These are phyloP conservation scores for Vanrija humicola DNA, from an alignment of 1,284 basidiomycete genomes.

Conservation along the genomic window DNA sequence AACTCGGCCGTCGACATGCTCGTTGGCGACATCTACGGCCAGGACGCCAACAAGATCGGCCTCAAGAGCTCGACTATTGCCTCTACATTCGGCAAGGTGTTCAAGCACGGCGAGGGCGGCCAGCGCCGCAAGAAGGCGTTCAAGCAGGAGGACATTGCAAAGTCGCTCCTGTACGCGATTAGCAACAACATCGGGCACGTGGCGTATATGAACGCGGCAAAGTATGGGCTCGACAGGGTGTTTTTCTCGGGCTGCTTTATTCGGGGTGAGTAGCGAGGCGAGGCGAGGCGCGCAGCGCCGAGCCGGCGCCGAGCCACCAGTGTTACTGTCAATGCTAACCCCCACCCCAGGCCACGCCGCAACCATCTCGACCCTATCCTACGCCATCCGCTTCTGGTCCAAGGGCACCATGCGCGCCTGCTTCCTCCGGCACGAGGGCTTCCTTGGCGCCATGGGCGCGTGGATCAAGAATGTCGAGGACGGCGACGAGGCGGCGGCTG, in stretches of 20 bases:
- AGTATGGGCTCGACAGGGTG: constrained; percentile 93
- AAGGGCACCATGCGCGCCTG: constrained; percentile 95
- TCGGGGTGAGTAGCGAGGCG: constrained; percentile 61
- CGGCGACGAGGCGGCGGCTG: not conserved
- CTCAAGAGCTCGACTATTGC: constrained; percentile 97
- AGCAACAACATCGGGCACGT: constrained; percentile 99
- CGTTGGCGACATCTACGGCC: constrained; percentile 97
- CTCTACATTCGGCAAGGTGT: constrained; percentile 97
- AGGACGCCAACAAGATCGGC: constrained; percentile 87
- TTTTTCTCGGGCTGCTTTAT: constrained; percentile 99
- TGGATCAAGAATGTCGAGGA: constrained; percentile 87
- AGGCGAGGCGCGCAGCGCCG: not conserved
- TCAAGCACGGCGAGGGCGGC: constrained; percentile 62
- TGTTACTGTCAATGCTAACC: constrained; percentile 2
- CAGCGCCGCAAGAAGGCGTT: constrained; percentile 66
- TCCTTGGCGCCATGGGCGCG: constrained; percentile 88
- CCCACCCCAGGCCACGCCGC: constrained; percentile 79
- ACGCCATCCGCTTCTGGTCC: constrained; percentile 99
- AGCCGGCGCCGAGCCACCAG: not conserved
- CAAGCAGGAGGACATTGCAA: constrained; percentile 89
- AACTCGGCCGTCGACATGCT: constrained; percentile 97
- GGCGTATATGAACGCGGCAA: constrained; percentile 99
- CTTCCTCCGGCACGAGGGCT: constrained; percentile 97
- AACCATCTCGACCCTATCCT: constrained; percentile 94
- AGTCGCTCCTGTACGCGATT: constrained; percentile 88